These are phyloP conservation scores for Rhodotorula sp. DNA, from an alignment of 1,284 basidiomycete species.

Conservation along the genomic window DNA sequence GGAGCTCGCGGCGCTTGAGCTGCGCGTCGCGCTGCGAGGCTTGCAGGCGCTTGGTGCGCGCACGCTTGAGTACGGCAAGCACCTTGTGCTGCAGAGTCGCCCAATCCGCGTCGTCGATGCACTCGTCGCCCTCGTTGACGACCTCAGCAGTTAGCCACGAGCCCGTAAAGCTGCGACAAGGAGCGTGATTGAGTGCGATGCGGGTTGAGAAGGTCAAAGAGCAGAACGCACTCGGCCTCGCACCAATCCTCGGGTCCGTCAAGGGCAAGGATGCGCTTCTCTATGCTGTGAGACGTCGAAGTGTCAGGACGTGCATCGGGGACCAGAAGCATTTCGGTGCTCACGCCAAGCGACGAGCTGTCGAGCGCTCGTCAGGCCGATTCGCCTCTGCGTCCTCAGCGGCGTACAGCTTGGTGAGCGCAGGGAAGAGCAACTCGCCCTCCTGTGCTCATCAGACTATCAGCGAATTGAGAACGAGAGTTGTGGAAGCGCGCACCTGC, in stretches of 20 bases:
- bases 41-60: background rate
- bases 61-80: background rate
- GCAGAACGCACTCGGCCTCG: background rate
- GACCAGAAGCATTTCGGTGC: background rate
- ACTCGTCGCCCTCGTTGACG: background rate
- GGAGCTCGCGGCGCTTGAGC: background rate
- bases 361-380: too few species aligned
- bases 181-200: background rate
- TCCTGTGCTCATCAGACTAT: background rate
- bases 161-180: background rate
- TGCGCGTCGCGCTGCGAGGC: background rate
- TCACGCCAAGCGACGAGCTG: background rate
- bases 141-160: background rate
- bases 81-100: background rate
- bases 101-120: conserved; percentile 6
- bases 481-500: background rate
- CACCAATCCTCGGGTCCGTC: background rate
- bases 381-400: background rate
- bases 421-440: background rate
- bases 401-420: background rate
- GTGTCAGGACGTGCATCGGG: too few species aligned
- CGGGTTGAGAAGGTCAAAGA: background rate
- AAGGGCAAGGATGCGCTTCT: background rate
- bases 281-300: background rate
- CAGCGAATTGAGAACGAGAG: too few species aligned